A percentile compares a stretch with the other conserved stretches of the same genome.
phyloP scores from a whole-genome alignment of 2,329 filamentous ascomycete species.

The Exophiala oligosperma region DNA sequence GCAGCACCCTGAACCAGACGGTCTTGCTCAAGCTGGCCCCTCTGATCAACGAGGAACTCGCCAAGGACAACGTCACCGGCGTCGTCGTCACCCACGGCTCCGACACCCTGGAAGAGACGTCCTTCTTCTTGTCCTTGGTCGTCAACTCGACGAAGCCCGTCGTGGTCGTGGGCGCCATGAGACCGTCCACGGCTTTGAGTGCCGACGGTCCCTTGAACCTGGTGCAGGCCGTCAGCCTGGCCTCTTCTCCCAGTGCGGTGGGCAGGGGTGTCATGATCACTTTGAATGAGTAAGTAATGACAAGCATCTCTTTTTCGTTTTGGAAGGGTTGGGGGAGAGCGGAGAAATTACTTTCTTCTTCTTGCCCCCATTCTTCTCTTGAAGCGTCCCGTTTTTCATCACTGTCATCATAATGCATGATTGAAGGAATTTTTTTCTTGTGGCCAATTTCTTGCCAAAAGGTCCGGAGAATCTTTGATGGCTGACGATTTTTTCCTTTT shows the following conservation, averaged over 20 bases:
- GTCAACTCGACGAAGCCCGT: conserved; percentile 60
- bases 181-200: conserved; percentile 61
- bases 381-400: no score
- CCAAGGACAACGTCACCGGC: conserved; percentile 39
- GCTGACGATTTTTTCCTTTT: no score
- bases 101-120: conserved; percentile 64
- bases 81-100: conserved; percentile 66
- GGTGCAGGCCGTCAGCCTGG: conserved; percentile 60
- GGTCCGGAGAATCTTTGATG: no score
- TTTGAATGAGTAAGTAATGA: conserved; percentile 51
- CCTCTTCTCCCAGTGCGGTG: conserved; percentile 46
- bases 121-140: conserved; percentile 63
- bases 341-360: no score
- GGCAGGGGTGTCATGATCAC: conserved; percentile 60
- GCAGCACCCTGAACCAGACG: conserved; percentile 29
- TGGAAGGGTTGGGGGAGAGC: no score
- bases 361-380: no score
- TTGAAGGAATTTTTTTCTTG: no score
- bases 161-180: conserved; percentile 63
- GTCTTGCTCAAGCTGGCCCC: conserved; percentile 25
- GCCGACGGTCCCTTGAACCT: conserved; percentile 66
- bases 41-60: conserved; percentile 22
- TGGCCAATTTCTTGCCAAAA: no score
- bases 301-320: no score
- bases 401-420: no score